Evolutionary conservation across 768 basidiomycete genomes (phyloP).

Genomic region (Asterophora lycoperdoides): DNA sequence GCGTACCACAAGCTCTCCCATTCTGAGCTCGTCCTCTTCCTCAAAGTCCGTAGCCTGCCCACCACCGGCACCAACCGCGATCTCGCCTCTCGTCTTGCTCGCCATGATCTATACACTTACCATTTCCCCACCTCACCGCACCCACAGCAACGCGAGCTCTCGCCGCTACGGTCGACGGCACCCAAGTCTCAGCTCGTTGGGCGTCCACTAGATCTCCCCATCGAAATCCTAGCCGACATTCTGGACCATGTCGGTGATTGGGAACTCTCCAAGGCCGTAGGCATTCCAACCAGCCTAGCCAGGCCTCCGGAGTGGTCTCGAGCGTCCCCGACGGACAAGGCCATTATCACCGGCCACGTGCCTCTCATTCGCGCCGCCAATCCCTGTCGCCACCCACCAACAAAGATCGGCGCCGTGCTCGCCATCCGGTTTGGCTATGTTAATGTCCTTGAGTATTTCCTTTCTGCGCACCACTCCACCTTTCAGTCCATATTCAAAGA

Average conservation of each 20-base stretch:
- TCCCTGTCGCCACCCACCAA: conserved; percentile 54
- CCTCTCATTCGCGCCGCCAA: conserved; percentile 57
- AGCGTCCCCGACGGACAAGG: conserved; percentile 64
- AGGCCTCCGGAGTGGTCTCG: conserved; percentile 68
- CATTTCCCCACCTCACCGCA: conserved; percentile 43
- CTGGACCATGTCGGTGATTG: conserved; percentile 79
- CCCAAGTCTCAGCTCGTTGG: conserved; percentile 25
- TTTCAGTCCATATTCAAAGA: conserved; percentile 63
- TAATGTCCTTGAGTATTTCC: conserved; percentile 69
- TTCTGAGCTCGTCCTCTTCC: conserved; percentile 70
- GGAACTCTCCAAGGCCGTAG: conserved; percentile 77
- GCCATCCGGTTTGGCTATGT: conserved; percentile 74
- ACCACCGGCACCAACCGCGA: conserved; percentile 58
- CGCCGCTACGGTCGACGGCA: conserved; percentile 27
- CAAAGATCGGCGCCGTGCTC: conserved; percentile 61
- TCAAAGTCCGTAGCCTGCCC: conserved; percentile 67
- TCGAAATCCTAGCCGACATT: conserved; percentile 74
- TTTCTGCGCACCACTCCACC: conserved; percentile 57
- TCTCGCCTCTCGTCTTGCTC: conserved; percentile 66
- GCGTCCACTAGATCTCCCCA: conserved; percentile 59
- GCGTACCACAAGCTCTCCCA: conserved; percentile 68
- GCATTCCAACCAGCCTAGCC: conserved; percentile 64
- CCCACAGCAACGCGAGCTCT: conserved; percentile 19
- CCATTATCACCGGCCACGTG: conserved; percentile 64
- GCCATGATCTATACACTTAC: conserved; percentile 73